Evolutionary conservation across 352 stramenopile species (phyloP).

Genomic region (Phytophthora hibernalis): DNA sequence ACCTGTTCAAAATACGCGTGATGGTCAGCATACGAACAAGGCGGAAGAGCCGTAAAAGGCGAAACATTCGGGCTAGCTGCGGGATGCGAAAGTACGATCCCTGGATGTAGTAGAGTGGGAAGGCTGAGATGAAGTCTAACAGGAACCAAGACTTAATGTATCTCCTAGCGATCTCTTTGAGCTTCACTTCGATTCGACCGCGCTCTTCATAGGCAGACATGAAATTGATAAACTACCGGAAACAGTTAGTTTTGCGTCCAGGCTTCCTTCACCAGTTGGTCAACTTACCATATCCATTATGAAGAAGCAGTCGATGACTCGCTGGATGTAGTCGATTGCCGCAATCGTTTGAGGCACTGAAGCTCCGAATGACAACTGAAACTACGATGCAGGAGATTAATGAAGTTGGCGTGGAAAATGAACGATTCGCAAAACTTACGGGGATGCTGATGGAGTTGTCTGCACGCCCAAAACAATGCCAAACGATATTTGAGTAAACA

Average conservation of each 20-base stretch:
- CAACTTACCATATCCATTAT: constrained; percentile 72
- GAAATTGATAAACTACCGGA: constrained; percentile 67
- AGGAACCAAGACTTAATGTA: constrained; percentile 82
- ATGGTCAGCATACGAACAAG: constrained; percentile 79
- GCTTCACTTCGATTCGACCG: constrained; percentile 60
- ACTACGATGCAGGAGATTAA: constrained; percentile 41
- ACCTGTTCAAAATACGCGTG: constrained; percentile 72
- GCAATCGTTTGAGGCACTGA: constrained; percentile 22
- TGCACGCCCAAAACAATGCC: constrained; percentile 17
- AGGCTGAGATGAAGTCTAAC: constrained; percentile 77
- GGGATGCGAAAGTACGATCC: constrained; percentile 66
- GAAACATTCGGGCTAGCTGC: constrained; percentile 67
- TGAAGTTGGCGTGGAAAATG: neutral
- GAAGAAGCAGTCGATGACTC: constrained; percentile 73
- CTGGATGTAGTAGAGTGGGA: constrained; percentile 76
- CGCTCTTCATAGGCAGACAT: constrained; percentile 71
- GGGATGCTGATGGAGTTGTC: constrained; percentile 83
- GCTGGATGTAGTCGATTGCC: constrained; percentile 63
- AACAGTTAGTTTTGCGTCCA: neutral
- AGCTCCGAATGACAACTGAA: constrained; percentile 69
- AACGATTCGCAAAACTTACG: constrained; percentile 38
- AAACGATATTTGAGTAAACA: neutral
- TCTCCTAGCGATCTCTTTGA: constrained; percentile 51
- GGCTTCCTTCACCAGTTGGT: neutral
- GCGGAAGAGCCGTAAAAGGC: constrained; percentile 67